phyloP scores from a whole-genome alignment of 1,139 yeast genomes.

The Eremothecium sinecaudum region DNA sequence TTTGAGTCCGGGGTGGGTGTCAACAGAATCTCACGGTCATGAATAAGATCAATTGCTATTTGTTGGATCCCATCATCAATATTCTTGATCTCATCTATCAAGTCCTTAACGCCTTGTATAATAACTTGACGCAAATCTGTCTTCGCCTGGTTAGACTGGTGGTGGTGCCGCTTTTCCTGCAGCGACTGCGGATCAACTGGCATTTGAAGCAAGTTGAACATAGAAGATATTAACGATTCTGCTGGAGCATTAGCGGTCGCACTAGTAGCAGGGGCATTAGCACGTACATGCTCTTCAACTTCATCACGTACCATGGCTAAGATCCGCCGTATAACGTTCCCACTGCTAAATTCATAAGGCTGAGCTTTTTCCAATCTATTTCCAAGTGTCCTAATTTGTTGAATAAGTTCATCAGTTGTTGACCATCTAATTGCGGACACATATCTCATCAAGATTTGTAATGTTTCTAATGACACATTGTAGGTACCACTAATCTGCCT shows the following conservation, averaged over 20 bases:
- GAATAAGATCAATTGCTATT: constrained; percentile 87
- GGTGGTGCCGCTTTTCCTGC: constrained; percentile 16
- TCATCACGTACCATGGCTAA: constrained; percentile 84
- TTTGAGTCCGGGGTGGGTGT: constrained; percentile 92
- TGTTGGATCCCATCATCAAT: constrained; percentile 86
- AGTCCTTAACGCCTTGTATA: constrained; percentile 88
- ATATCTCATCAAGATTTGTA: constrained; percentile 79
- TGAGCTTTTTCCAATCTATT: constrained; percentile 49
- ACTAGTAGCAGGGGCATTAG: constrained; percentile 11
- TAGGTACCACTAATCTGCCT: constrained; percentile 40
- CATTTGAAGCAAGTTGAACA: constrained; percentile 80
- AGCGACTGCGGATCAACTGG: constrained; percentile 25
- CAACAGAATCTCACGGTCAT: constrained; percentile 81
- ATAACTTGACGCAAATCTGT: constrained; percentile 73
- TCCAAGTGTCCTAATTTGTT: constrained; percentile 60
- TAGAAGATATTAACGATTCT: constrained; percentile 64
- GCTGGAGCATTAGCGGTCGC: constrained; percentile 27
- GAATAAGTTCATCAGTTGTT: constrained; percentile 60
- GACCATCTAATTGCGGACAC: constrained; percentile 87
- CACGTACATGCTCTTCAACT: constrained; percentile 44
- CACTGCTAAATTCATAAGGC: constrained; percentile 77
- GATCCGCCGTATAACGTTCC: constrained; percentile 85
- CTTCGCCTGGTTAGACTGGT: constrained; percentile 16
- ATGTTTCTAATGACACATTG: constrained; percentile 74
- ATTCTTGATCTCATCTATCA: constrained; percentile 83